Evolutionary conservation across 2,329 filamentous ascomycete species (phyloP).

Genomic region (Tolypocladium tropicale): DNA sequence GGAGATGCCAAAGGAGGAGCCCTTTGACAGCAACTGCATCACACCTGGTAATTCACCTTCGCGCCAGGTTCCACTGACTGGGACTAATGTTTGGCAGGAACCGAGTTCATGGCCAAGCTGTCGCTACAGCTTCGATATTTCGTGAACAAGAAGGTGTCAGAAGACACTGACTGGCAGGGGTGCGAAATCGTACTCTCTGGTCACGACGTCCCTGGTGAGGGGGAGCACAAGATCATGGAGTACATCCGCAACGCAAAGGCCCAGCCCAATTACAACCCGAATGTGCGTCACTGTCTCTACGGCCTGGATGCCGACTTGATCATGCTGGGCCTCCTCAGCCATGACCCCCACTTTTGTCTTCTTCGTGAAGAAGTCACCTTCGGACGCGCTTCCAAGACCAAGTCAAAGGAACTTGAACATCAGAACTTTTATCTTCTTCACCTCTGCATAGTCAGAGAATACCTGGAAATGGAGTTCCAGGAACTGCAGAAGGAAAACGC

Average conservation of each 20-base stretch:
- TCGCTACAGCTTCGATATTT: slow-evolving; percentile 95
- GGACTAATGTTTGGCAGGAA: slow-evolving; percentile 34
- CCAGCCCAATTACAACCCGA: slow-evolving; percentile 83
- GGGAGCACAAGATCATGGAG: slow-evolving; percentile 99
- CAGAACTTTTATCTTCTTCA: slow-evolving; percentile 98
- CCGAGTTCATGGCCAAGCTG: slow-evolving; percentile 95
- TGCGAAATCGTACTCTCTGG: slow-evolving; percentile 94
- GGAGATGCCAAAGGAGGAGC: slow-evolving; percentile 87
- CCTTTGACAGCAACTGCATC: slow-evolving; percentile 99
- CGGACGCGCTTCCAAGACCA: slow-evolving; percentile 74
- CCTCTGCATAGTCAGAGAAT: slow-evolving; percentile 94
- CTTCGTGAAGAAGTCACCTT: slow-evolving; percentile 97
- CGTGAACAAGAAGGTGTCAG: slow-evolving; percentile 95
- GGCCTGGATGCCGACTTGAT: slow-evolving; percentile 96
- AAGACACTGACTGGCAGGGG: slow-evolving; percentile 95
- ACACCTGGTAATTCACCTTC: slow-evolving; percentile 55
- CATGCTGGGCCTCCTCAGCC: slow-evolving; percentile 93
- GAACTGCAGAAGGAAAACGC: slow-evolving; percentile 67
- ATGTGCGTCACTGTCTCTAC: slow-evolving; percentile 93
- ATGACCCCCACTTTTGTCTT: slow-evolving; percentile 96
- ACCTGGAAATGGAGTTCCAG: slow-evolving; percentile 93
- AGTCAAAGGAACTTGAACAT: slow-evolving; percentile 93
- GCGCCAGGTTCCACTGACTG: too few species aligned
- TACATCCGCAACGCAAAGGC: slow-evolving; percentile 97
- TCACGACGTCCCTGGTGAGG: slow-evolving; percentile 95